Conservation (phyloP, 495 filamentous ascomycete species). For the Xylaria acuta region DNA sequence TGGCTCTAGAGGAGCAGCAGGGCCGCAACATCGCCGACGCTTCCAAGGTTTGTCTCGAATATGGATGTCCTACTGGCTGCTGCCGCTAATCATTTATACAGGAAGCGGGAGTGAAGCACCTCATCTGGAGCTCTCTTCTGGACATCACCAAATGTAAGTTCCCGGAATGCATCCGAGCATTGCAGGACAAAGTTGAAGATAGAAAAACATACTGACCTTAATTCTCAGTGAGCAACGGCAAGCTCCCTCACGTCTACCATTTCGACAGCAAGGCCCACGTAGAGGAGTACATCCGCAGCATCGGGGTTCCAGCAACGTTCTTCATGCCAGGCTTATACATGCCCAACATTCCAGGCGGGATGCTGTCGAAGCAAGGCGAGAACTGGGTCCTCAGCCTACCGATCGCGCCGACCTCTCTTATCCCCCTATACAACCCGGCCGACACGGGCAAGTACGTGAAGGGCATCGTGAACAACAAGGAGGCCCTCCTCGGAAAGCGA, state of each 20-base stretch:
- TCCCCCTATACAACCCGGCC: slow-evolving; percentile 61
- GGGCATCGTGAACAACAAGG: slow-evolving; percentile 52
- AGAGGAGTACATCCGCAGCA: slow-evolving; percentile 60
- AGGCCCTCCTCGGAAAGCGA: slow-evolving; percentile 48
- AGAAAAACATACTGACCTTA: background rate
- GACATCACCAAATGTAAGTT: slow-evolving; percentile 24
- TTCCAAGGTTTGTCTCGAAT: slow-evolving; percentile 45
- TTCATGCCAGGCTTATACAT: slow-evolving; percentile 67
- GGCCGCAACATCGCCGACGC: slow-evolving; percentile 64
- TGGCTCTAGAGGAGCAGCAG: slow-evolving; percentile 59
- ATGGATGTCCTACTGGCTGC: background rate
- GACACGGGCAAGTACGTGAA: slow-evolving; percentile 66
- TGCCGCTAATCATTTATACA: slow-evolving; percentile 23
- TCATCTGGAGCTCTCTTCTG: slow-evolving; percentile 56
- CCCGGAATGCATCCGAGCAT: background rate
- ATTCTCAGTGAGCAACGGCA: slow-evolving; percentile 49
- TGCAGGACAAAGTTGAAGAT: background rate
- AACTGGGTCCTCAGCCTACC: slow-evolving; percentile 54
- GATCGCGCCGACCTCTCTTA: slow-evolving; percentile 41
- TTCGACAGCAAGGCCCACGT: slow-evolving; percentile 68
- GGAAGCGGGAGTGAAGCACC: slow-evolving; percentile 55
- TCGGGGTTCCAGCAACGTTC: slow-evolving; percentile 59
- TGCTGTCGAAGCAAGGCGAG: slow-evolving; percentile 40
- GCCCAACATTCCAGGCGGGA: slow-evolving; percentile 52
- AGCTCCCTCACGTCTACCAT: slow-evolving; percentile 59